Evolutionary conservation across 2,329 filamentous ascomycete species (phyloP).

Genomic region (Apiospora saccharicola): DNA sequence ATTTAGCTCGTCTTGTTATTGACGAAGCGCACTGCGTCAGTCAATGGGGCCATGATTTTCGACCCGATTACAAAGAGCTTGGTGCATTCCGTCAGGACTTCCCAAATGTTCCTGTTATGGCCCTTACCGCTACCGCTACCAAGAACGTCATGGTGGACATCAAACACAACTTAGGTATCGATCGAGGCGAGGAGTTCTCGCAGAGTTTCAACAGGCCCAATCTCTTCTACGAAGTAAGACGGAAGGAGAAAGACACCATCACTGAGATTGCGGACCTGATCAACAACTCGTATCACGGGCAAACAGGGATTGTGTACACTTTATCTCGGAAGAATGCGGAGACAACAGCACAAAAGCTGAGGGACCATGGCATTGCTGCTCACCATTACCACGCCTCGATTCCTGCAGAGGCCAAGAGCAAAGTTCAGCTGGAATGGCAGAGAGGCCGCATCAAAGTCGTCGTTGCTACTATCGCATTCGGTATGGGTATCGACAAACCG

Average conservation of each 20-base stretch:
- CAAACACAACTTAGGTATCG: slow-evolving; percentile 87
- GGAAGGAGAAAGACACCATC: slow-evolving; percentile 69
- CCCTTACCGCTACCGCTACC: slow-evolving; percentile 93
- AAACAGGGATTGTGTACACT: slow-evolving; percentile 93
- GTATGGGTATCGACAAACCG: slow-evolving; percentile 99
- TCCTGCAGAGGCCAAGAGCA: slow-evolving; percentile 69
- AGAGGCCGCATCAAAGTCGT: slow-evolving; percentile 82
- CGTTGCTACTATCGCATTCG: slow-evolving; percentile 97
- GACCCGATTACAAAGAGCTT: slow-evolving; percentile 91
- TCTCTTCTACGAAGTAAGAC: slow-evolving; percentile 83
- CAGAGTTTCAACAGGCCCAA: slow-evolving; percentile 99
- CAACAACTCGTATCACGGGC: slow-evolving; percentile 69
- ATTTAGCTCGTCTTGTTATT: slow-evolving; percentile 90
- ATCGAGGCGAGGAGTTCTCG: slow-evolving; percentile 77
- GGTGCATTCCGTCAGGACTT: slow-evolving; percentile 77
- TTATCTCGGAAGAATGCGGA: slow-evolving; percentile 86
- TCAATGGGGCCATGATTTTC: slow-evolving; percentile 98
- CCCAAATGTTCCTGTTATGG: slow-evolving; percentile 86
- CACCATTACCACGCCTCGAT: slow-evolving; percentile 88
- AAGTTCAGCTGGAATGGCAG: slow-evolving; percentile 85
- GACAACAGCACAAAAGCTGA: slow-evolving; percentile 75
- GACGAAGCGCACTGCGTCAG: slow-evolving; percentile 99
- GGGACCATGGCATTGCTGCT: slow-evolving; percentile 71
- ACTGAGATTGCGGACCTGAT: slow-evolving; percentile 71
- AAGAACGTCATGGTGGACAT: slow-evolving; percentile 92